Evolutionary conservation across 352 stramenopile genomes (phyloP).

Genomic region (Phytopythium mirpurense): DNA sequence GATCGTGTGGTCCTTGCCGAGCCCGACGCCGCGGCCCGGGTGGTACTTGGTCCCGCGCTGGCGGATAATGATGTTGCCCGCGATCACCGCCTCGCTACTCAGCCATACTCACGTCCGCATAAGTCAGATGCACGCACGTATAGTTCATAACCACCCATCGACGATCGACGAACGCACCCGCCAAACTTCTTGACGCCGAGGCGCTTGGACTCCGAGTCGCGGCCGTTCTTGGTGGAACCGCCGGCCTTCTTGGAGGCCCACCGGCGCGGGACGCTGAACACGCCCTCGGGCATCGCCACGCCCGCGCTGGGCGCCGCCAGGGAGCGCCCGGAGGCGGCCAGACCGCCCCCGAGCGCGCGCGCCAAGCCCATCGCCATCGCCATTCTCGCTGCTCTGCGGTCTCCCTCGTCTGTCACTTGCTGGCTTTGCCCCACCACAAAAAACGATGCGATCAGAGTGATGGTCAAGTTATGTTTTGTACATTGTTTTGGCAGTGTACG

Average conservation of each 20-base stretch:
- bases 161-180: conserved; percentile 37
- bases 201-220: conserved; percentile 95
- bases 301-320: conserved; percentile 9
- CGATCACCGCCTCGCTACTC: conserved; percentile 72
- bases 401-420: background rate
- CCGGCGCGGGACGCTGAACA: conserved; percentile 47
- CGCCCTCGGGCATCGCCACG: conserved; percentile 25
- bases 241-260: conserved; percentile 96
- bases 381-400: conserved; percentile 24
- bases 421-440: conserved; percentile 2
- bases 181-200: conserved; percentile 97
- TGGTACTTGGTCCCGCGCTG: conserved; percentile 97
- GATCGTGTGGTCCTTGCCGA: conserved; percentile 94
- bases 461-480: too few species aligned
- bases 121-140: background rate
- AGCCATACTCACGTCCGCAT: background rate
- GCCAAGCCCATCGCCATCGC: conserved; percentile 71
- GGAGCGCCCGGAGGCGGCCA: conserved; percentile 13
- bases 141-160: background rate
- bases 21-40: conserved; percentile 90
- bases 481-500: too few species aligned
- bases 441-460: background rate
- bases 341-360: conserved; percentile 51
- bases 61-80: conserved; percentile 97
- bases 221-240: conserved; percentile 96